Conservation (phyloP, 2,329 filamentous ascomycete genomes). For the Xylaria sp. region DNA sequence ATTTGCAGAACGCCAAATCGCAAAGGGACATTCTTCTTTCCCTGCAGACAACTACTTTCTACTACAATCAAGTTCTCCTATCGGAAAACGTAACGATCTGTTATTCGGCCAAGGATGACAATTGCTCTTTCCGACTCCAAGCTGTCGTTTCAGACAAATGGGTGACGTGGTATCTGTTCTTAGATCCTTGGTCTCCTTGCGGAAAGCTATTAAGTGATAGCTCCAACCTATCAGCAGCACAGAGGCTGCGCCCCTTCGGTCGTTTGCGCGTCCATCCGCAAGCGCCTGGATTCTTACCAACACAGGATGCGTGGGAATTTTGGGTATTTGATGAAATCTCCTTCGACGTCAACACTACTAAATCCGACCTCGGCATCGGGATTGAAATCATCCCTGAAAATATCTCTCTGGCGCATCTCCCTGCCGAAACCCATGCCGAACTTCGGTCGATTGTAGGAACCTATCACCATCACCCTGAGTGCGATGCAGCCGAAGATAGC, state of each 20-base stretch:
- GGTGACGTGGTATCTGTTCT: conserved; percentile 44
- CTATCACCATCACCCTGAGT: conserved; percentile 42
- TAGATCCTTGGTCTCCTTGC: conserved; percentile 33
- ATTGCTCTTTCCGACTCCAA: conserved; percentile 39
- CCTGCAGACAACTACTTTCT: conserved; percentile 39
- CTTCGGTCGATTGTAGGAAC: conserved; percentile 30
- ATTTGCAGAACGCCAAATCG: conserved; percentile 3
- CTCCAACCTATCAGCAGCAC: conserved; percentile 11
- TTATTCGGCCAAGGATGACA: conserved; percentile 37
- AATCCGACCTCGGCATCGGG: not conserved
- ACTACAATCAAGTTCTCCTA: conserved; percentile 41
- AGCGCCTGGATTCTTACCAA: conserved; percentile 14
- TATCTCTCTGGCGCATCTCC: conserved; percentile 9
- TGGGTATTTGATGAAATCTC: conserved; percentile 30
- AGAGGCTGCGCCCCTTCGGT: conserved; percentile 34
- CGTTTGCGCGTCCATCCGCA: conserved; percentile 26
- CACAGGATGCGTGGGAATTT: conserved; percentile 32
- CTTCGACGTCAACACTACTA: conserved; percentile 39
- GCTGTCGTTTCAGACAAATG: conserved; percentile 38
- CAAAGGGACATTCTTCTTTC: conserved; percentile 17
- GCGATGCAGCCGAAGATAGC: conserved; percentile 48
- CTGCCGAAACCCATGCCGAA: conserved; percentile 11
- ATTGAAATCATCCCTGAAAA: not conserved
- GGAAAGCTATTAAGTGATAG: conserved; percentile 22
- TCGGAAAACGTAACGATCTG: conserved; percentile 45